Evolutionary conservation across 2,329 filamentous ascomycete species (phyloP).

Genomic region (Chalara sp.): DNA sequence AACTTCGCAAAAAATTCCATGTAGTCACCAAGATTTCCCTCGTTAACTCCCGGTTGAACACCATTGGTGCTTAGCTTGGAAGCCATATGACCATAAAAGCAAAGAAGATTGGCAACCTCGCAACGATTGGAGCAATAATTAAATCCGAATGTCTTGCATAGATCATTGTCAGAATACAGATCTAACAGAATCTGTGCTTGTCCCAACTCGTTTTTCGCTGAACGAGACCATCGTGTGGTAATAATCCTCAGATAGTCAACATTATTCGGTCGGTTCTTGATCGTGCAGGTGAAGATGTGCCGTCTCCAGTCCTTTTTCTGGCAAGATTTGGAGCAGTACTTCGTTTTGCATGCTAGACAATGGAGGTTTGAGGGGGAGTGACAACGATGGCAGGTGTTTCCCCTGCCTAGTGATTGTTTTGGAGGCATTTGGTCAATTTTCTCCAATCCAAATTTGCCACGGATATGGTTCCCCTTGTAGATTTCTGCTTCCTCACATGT

Average conservation of each 20-base stretch:
- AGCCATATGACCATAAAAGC: not conserved
- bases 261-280: no score
- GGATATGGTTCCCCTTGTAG: slow-evolving; percentile 7
- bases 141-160: slow-evolving; percentile 5
- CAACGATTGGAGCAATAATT: slow-evolving; percentile 2
- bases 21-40: no score
- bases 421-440: slow-evolving; percentile 3
- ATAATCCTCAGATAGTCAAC: slow-evolving; percentile 4
- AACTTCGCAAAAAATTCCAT: no score
- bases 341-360: not conserved
- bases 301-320: no score
- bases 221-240: slow-evolving; percentile 1
- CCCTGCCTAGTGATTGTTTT: not conserved
- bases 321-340: no score
- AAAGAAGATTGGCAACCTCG: slow-evolving; percentile 7
- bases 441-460: slow-evolving; percentile 6
- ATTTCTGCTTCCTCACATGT: slow-evolving; percentile 6
- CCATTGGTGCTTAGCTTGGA: no score
- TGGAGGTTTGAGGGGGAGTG: slow-evolving; percentile 2
- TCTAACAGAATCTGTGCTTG: slow-evolving; percentile 3
- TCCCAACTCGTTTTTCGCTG: not conserved
- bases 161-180: slow-evolving; percentile 3
- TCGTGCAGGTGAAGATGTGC: no score
- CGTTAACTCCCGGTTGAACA: no score
- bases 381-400: slow-evolving; percentile 1